Conservation (phyloP, 345 rosid species). For the Gossypium mustelinum region DNA sequence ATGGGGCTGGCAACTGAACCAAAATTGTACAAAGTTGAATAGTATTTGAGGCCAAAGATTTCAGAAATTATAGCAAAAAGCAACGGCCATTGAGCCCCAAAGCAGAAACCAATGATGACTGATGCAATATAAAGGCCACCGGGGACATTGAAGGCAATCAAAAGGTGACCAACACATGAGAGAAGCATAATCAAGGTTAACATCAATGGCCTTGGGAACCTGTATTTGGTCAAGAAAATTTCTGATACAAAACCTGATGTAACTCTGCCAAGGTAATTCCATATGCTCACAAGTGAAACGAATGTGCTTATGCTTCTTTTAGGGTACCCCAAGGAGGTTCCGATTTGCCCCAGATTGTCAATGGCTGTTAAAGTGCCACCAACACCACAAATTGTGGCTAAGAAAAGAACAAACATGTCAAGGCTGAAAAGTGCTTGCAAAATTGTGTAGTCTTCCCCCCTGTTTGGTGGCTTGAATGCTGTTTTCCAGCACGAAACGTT, state of each 20-base stretch:
- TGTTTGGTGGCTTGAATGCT: conserved; percentile 15
- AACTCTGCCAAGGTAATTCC: conserved; percentile 19
- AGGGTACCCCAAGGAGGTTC: conserved; percentile 50
- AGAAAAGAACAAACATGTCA: conserved; percentile 31
- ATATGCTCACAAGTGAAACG: conserved; percentile 20
- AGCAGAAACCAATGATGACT: conserved; percentile 17
- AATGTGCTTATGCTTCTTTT: conserved; percentile 28
- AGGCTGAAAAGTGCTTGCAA: conserved; percentile 22
- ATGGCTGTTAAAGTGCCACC: conserved; percentile 58
- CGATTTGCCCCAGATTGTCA: conserved; percentile 66
- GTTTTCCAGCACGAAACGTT: conserved; percentile 26
- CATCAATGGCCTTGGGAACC: conserved; percentile 13
- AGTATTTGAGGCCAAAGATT: conserved; percentile 19
- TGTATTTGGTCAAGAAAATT: conserved; percentile 12
- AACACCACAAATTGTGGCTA: conserved; percentile 51
- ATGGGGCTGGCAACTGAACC: conserved; percentile 52
- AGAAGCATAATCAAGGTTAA: conserved; percentile 40
- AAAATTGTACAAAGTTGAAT: conserved; percentile 11
- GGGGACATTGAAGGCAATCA: conserved; percentile 15
- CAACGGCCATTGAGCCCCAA: conserved; percentile 22
- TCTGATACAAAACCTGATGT: conserved; percentile 13
- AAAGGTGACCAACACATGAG: conserved; percentile 38
- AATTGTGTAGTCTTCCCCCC: conserved; percentile 22
- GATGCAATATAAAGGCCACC: conserved; percentile 13
- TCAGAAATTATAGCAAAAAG: conserved; percentile 15